phyloP scores from a whole-genome alignment of 2,329 filamentous ascomycete genomes.

The Rutstroemia sydowiana region DNA sequence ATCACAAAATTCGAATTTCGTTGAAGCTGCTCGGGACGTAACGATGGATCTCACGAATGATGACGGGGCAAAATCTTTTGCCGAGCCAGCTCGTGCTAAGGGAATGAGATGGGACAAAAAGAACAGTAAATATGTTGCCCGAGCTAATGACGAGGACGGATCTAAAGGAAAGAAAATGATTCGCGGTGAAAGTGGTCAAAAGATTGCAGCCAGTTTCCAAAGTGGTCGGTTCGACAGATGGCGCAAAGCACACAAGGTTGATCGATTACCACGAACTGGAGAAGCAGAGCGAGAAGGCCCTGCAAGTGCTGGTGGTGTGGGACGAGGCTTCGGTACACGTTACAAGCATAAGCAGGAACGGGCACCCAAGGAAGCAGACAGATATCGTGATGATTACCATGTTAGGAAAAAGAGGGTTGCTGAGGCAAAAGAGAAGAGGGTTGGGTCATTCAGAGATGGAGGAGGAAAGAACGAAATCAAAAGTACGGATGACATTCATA shows the following conservation, averaged over 20 bases:
- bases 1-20: slow-evolving; percentile 60
- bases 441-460: slow-evolving; percentile 67
- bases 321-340: slow-evolving; percentile 41
- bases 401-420: slow-evolving; percentile 83
- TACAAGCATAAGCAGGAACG: slow-evolving; percentile 83
- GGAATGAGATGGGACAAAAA: slow-evolving; percentile 96
- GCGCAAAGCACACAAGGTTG: slow-evolving; percentile 79
- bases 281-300: slow-evolving; percentile 57
- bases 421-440: slow-evolving; percentile 77
- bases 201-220: slow-evolving; percentile 90
- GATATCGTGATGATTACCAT: slow-evolving; percentile 83
- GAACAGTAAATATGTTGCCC: slow-evolving; percentile 86
- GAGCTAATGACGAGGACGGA: slow-evolving; percentile 91
- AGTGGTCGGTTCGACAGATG: slow-evolving; percentile 90
- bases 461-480: slow-evolving; percentile 72
- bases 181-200: slow-evolving; percentile 83
- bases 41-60: slow-evolving; percentile 93
- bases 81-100: slow-evolving; percentile 62
- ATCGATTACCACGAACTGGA: slow-evolving; percentile 71
- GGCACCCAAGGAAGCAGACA: slow-evolving; percentile 90
- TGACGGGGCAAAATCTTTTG: slow-evolving; percentile 73
- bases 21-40: slow-evolving; percentile 76
- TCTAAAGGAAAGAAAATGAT: slow-evolving; percentile 68
- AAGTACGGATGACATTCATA: slow-evolving; percentile 76
- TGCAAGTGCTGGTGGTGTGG: slow-evolving; percentile 27